These are phyloP conservation scores for Xerocomus cyaneibrunnescens DNA, from an alignment of 1,284 basidiomycete genomes.

Conservation along the genomic window DNA sequence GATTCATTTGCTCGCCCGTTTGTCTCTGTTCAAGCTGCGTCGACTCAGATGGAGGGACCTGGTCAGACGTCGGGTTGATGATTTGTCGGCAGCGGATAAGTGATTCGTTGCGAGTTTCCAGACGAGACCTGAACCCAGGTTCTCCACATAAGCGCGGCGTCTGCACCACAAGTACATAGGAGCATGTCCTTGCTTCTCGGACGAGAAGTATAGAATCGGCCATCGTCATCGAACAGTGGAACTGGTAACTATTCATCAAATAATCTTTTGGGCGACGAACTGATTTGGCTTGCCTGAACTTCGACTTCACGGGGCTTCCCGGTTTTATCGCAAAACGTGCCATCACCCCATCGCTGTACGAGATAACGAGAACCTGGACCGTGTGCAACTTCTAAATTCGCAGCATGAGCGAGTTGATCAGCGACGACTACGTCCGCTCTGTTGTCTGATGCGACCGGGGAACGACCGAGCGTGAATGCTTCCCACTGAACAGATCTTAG, in stretches of 20 bases:
- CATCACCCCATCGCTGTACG: slow-evolving; percentile 87
- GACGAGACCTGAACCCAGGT: slow-evolving; percentile 82
- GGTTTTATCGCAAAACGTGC: slow-evolving; percentile 90
- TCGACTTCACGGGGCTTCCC: slow-evolving; percentile 83
- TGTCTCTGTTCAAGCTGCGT: slow-evolving; percentile 36
- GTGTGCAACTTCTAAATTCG: slow-evolving; percentile 72
- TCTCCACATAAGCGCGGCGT: slow-evolving; percentile 90
- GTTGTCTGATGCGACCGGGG: slow-evolving; percentile 56
- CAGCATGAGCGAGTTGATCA: slow-evolving; percentile 59
- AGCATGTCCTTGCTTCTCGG: slow-evolving; percentile 88
- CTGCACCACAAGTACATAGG: slow-evolving; percentile 89
- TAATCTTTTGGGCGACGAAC: slow-evolving; percentile 7
- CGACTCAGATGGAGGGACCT: slow-evolving; percentile 30
- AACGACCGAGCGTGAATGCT: slow-evolving; percentile 75
- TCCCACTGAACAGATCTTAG: slow-evolving; percentile 57
- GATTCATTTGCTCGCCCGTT: slow-evolving; percentile 27
- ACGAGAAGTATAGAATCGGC: slow-evolving; percentile 85
- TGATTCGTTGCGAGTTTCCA: slow-evolving; percentile 63
- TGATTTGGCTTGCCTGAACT: slow-evolving; percentile 68
- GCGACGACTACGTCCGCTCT: slow-evolving; percentile 67
- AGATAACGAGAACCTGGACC: slow-evolving; percentile 85
- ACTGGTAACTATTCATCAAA: slow-evolving; percentile 46
- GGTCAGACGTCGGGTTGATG: slow-evolving; percentile 39
- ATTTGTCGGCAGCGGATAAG: slow-evolving; percentile 75
- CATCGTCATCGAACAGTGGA: slow-evolving; percentile 93